These are phyloP conservation scores for Fraxinus angustifolia DNA, from an alignment of 305 asterid genomes.

Conservation along the genomic window DNA sequence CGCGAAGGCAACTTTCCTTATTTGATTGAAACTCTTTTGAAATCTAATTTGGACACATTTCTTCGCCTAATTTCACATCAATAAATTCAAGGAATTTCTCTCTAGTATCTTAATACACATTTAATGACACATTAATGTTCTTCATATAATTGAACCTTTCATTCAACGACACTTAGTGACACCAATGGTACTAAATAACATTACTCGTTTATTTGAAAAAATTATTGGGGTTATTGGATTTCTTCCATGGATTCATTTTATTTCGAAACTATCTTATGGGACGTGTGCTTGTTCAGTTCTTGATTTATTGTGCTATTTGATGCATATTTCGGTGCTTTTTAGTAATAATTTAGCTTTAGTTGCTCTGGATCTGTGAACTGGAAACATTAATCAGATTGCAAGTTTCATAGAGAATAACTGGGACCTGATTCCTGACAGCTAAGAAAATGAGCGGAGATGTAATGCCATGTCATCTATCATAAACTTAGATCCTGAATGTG, in stretches of 20 bases:
- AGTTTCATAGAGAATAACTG: constrained; percentile 3
- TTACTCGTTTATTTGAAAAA: background rate
- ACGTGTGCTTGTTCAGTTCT: background rate
- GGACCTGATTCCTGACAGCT: background rate
- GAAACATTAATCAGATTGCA: constrained; percentile 1
- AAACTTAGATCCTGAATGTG: constrained; percentile 28
- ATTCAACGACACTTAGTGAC: background rate
- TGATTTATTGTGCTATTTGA: background rate
- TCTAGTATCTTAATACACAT: background rate
- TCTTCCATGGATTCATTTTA: constrained; percentile 5
- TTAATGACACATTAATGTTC: too few relatives aligned
- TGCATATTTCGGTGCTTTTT: constrained; percentile 1
- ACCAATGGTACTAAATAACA: background rate
- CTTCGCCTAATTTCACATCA: background rate
- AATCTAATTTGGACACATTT: background rate
- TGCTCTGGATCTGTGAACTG: constrained; percentile 35
- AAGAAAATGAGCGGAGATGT: constrained; percentile 24
- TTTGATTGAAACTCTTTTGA: background rate
- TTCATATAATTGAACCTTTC: background rate
- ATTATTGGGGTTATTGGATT: constrained; percentile 4
- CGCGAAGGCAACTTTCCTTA: background rate
- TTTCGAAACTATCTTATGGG: background rate
- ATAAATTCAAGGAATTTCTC: background rate
- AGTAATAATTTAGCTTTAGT: constrained; percentile 12
- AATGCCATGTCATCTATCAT: constrained; percentile 26